Base-by-base conservation (phyloP, 495 filamentous ascomycete genomes). In the Corynascus novoguineensis region DNA sequence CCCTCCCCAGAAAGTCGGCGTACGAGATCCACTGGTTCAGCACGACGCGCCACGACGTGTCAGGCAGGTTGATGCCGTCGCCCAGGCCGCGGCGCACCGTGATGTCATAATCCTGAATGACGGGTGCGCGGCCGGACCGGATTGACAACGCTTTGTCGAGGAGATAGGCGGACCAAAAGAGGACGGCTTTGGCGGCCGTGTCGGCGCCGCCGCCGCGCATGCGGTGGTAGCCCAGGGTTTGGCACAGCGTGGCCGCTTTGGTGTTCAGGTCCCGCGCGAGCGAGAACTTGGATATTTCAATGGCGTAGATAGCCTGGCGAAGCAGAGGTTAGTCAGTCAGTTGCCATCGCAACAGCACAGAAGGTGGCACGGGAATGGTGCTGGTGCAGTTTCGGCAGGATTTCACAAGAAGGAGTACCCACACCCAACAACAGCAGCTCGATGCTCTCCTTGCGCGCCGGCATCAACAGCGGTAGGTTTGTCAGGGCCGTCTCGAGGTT, bases 151-250 rank as follows among this genome's bases (percentile, higher is more conserved):
- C 75, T 57, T 81, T 84, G 57, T 86, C 77, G 8, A 84, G 65
- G 27, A 79, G 76, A 59, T 87, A 87, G 4, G 78, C 67, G 17
- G 81, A 75, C 85, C 85, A 89, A 63, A 89, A 89, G 10, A 85
- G 58, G 2, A 73, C 54, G 0, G 68, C 66, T 48, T 75, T 75
- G 29, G 73, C 55, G 8, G 75, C 67, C 25, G 68, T 71, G 15
- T 58, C 50, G 12, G 27, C 73, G 77, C 42, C 76, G 24, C 34
- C n/a, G 41, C 25, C 14, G 21, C 44, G 44, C 22, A 73, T 64
- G 21, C 83, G 81, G 61, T 89, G 84, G 55, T 83, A 86, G 12
- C 85, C 86, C 0, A 86, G 74, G 0, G 74, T 82, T 57, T 85
- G 81, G 64, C 83, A 86, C 49, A 87, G 73, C 9, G 76, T 74